Percentiles rank a stretch among this genome's conserved stretches.
phyloP scores from a whole-genome alignment of 2,329 filamentous ascomycete genomes.

The Sphaceloma murrayae region DNA sequence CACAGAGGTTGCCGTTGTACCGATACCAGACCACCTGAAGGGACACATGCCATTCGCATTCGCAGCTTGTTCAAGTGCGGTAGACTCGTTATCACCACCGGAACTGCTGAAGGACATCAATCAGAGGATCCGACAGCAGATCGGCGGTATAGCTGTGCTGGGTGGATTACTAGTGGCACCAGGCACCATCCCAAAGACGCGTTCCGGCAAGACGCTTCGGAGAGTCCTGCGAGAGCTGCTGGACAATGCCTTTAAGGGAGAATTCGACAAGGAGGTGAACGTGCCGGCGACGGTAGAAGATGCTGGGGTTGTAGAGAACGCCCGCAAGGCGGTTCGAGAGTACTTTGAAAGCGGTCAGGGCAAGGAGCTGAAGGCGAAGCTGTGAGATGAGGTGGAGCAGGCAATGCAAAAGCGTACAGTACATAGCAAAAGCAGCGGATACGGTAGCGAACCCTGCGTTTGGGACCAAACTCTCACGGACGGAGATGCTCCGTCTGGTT shows the following conservation, averaged over 20 bases:
- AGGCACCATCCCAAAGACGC: conserved; percentile 82
- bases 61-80: conserved; percentile 50
- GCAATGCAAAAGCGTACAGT: no score
- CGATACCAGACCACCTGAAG: conserved; percentile 76
- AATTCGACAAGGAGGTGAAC: conserved; percentile 61
- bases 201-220: conserved; percentile 83
- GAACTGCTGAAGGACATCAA: conserved; percentile 58
- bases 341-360: conserved; percentile 53
- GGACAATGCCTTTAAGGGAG: conserved; percentile 67
- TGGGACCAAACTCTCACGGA: no score
- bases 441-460: no score
- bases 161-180: conserved; percentile 78
- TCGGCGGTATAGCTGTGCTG: conserved; percentile 76
- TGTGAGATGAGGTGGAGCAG: conserved; percentile 23
- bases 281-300: conserved; percentile 85
- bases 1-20: conserved; percentile 77
- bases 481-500: no score
- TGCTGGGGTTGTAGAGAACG: conserved; percentile 60
- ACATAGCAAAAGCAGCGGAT: conserved; percentile 11
- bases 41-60: conserved; percentile 90
- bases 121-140: conserved; percentile 61
- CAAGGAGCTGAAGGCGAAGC: conserved; percentile 28
- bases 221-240: conserved; percentile 73
- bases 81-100: conserved; percentile 45
- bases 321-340: conserved; percentile 58